Conservation (phyloP, 768 basidiomycete species). For the Mycena kentingensis region DNA sequence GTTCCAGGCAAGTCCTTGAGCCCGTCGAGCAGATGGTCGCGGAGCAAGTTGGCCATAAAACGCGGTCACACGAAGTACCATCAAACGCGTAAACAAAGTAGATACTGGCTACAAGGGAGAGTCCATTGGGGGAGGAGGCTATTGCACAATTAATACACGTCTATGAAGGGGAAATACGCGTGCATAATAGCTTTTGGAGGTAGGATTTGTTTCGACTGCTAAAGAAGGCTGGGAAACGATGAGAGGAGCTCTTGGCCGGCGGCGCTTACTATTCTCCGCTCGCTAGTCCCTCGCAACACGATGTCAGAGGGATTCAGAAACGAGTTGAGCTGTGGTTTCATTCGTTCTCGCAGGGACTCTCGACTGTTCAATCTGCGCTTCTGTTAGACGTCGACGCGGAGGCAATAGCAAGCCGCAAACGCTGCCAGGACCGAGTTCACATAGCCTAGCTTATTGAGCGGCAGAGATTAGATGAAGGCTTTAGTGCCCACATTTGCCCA, state of each 20-base stretch:
- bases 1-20: conserved; percentile 62
- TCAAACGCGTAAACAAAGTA: too few species aligned
- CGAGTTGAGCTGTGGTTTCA: conserved; percentile 32
- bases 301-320: conserved; percentile 39
- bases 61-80: conserved; percentile 12
- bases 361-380: conserved; percentile 48
- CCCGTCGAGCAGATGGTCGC: conserved; percentile 61
- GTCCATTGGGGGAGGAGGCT: too few species aligned
- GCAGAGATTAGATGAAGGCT: background rate
- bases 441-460: conserved; percentile 38
- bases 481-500: conserved; percentile 47
- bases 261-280: too few species aligned
- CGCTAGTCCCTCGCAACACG: too few species aligned
- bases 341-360: conserved; percentile 46
- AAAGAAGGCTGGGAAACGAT: too few species aligned
- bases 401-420: conserved; percentile 33
- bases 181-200: too few species aligned
- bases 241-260: too few species aligned
- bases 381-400: conserved; percentile 3
- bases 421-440: conserved; percentile 55
- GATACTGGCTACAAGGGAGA: too few species aligned
- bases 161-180: too few species aligned
- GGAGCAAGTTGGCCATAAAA: conserved; percentile 45
- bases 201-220: too few species aligned
- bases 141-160: too few species aligned